Percentiles rank a stretch among this genome's conserved stretches.
Evolutionary conservation across 345 rosid genomes (phyloP).

Genomic region (Heritiera littoralis): DNA sequence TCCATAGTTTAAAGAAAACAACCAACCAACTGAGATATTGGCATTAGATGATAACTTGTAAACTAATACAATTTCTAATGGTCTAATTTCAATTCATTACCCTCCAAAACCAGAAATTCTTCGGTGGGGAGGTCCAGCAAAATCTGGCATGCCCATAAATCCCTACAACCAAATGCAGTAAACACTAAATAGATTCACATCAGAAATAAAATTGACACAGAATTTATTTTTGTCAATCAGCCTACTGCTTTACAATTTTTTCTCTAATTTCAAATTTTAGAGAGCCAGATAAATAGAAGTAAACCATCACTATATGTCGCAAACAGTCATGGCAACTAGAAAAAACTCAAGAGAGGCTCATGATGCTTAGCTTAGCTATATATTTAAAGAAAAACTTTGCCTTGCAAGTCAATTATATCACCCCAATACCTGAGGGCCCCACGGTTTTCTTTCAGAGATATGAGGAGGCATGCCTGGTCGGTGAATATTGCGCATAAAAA

Average conservation of each 20-base stretch:
- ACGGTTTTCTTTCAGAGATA: conserved; percentile 61
- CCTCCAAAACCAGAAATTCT: conserved; percentile 58
- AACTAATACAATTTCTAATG: conserved; percentile 8
- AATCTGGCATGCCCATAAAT: conserved; percentile 49
- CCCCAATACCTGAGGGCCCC: conserved; percentile 65
- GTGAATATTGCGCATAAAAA: conserved; percentile 49
- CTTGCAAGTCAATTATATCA: background rate
- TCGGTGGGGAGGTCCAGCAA: conserved; percentile 51
- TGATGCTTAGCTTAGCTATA: background rate
- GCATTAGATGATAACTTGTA: conserved; percentile 2
- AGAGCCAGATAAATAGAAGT: background rate
- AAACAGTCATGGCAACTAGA: background rate
- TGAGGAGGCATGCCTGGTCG: conserved; percentile 52
- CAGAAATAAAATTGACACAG: background rate
- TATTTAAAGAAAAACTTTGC: background rate
- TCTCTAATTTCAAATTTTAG: conserved; percentile 6
- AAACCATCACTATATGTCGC: background rate
- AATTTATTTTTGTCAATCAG: background rate
- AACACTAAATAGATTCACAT: conserved; percentile 18
- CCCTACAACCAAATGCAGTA: conserved; percentile 43
- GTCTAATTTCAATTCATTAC: conserved; percentile 30
- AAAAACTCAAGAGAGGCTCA: background rate
- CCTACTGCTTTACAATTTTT: background rate
- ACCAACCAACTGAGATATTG: conserved; percentile 9
- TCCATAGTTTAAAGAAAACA: conserved; percentile 3